Percentiles rank a stretch among this genome's conserved stretches.
These are phyloP conservation scores for Rhodotorula sp. DNA, from an alignment of 1,284 basidiomycete species.

Conservation along the genomic window DNA sequence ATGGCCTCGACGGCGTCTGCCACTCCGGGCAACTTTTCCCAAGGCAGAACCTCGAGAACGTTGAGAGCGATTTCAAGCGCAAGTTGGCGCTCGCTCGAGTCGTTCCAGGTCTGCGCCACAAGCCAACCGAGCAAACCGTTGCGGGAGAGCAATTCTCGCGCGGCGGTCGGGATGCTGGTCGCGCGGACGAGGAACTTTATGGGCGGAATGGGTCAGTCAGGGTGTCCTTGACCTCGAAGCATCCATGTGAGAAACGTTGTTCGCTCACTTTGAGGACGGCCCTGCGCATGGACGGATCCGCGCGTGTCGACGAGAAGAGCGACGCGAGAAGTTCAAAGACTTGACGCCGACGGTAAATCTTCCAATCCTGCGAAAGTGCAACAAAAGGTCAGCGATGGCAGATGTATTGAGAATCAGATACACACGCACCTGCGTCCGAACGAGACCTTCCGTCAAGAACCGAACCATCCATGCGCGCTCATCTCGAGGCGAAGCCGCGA, in stretches of 20 bases:
- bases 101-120: conserved; percentile 20
- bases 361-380: conserved; percentile 31
- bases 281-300: conserved; percentile 25
- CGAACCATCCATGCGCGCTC: conserved; percentile 37
- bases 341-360: conserved; percentile 38
- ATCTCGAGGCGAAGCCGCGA: conserved; percentile 22
- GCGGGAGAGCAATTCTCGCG: conserved; percentile 44
- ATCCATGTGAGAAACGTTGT: too few species aligned
- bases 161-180: conserved; percentile 30
- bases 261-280: conserved; percentile 29
- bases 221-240: neutral
- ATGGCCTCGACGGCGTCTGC: conserved; percentile 32
- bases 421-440: conserved; percentile 30
- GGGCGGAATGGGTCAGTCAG: neutral
- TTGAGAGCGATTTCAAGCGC: conserved; percentile 22
- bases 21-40: conserved; percentile 28
- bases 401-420: accelerated
- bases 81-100: conserved; percentile 25
- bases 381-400: neutral
- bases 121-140: conserved; percentile 37
- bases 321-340: conserved; percentile 39
- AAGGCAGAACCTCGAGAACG: conserved; percentile 18
- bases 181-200: conserved; percentile 34
- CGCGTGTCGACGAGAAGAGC: conserved; percentile 30
- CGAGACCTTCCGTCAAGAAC: conserved; percentile 35